A percentile compares a stretch with the other conserved stretches of the same genome.
phyloP scores from a whole-genome alignment of 1,284 basidiomycete species.

The Tetrapyrgos nigripes region DNA sequence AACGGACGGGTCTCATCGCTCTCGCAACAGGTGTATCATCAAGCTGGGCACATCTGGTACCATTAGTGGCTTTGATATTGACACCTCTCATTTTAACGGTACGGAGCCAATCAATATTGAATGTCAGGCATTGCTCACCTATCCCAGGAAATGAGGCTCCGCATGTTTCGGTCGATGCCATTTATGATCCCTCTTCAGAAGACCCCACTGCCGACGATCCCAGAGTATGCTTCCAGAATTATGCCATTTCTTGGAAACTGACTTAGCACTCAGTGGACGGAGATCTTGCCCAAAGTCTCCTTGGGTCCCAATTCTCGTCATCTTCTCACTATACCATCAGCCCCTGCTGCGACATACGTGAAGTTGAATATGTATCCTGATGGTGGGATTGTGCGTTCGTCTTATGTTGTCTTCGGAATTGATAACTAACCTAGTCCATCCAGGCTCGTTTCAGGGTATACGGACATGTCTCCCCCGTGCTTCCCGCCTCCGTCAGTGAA shows the following conservation, averaged over 20 bases:
- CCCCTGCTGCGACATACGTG: conserved; percentile 74
- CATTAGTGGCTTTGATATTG: conserved; percentile 91
- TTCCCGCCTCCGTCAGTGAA: conserved; percentile 56
- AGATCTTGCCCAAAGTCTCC: conserved; percentile 76
- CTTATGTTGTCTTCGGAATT: conserved; percentile 8
- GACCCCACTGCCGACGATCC: conserved; percentile 52
- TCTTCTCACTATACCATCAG: conserved; percentile 77
- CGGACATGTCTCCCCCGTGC: conserved; percentile 75
- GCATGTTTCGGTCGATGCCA: conserved; percentile 73
- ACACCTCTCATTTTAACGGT: conserved; percentile 97
- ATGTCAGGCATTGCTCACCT: conserved; percentile 11
- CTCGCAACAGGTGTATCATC: conserved; percentile 79
- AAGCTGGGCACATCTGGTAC: conserved; percentile 84
- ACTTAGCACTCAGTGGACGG: conserved; percentile 68
- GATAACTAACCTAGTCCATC: conserved; percentile 13
- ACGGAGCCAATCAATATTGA: conserved; percentile 11
- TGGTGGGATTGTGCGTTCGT: conserved; percentile 83
- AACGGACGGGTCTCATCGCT: conserved; percentile 1
- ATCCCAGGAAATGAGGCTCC: conserved; percentile 88
- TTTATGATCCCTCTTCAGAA: conserved; percentile 56
- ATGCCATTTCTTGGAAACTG: too few species aligned
- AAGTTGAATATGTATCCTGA: conserved; percentile 97
- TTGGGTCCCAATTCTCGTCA: conserved; percentile 88
- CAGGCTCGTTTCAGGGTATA: conserved; percentile 90
- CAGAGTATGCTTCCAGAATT: conserved; percentile 48